These are phyloP conservation scores for Penicillium coffeae DNA, from an alignment of 495 filamentous ascomycete genomes.

Conservation along the genomic window DNA sequence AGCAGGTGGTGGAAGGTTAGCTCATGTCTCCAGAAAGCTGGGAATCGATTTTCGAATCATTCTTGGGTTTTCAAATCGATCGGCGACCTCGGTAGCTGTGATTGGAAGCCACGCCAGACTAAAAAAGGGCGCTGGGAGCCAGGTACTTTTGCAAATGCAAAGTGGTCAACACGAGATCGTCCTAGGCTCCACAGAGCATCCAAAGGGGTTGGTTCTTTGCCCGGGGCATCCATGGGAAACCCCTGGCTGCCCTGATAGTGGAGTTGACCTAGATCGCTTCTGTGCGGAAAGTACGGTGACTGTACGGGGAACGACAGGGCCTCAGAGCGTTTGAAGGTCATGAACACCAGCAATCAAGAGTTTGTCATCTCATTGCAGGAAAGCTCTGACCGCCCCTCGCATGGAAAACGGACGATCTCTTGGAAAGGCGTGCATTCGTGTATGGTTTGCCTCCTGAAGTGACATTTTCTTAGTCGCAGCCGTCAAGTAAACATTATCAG, in stretches of 20 bases:
- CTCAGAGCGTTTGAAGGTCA: conserved; percentile 15
- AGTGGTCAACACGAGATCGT: too few species aligned
- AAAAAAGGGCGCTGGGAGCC: not conserved
- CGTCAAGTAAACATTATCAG: too few species aligned
- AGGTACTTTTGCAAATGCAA: too few species aligned
- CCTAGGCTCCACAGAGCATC: not conserved
- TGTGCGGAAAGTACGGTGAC: not conserved
- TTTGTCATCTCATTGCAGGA: too few species aligned
- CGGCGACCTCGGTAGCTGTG: not conserved
- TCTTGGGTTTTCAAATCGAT: not conserved
- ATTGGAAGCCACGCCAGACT: not conserved
- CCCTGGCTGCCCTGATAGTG: not conserved
- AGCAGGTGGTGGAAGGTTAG: not conserved
- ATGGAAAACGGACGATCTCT: conserved; percentile 7
- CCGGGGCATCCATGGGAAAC: not conserved
- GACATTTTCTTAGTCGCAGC: too few species aligned
- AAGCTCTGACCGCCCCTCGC: too few species aligned
- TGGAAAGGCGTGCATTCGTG: too few species aligned
- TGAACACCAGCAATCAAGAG: conserved; percentile 4
- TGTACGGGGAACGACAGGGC: conserved; percentile 14
- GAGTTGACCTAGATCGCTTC: not conserved
- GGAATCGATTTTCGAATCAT: not conserved
- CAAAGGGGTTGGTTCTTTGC: not conserved
- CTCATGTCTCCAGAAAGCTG: not conserved
- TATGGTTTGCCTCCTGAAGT: too few species aligned